Conservation (phyloP, 2,329 filamentous ascomycete species). For the Furcasterigmium furcatum region DNA sequence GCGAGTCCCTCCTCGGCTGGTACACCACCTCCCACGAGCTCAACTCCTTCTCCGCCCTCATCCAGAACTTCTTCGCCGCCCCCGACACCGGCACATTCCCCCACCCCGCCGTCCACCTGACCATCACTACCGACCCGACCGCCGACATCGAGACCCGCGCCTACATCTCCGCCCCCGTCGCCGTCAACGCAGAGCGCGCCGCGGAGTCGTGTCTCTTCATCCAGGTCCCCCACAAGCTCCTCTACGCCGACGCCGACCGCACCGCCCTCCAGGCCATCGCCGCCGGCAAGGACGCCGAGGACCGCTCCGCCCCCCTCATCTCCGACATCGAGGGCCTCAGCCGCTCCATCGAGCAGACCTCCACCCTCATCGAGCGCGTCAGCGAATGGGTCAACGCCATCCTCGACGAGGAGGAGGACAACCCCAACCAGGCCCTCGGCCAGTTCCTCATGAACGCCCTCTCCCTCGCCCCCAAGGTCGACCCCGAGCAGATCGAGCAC, state of each 20-base stretch:
- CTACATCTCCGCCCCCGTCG: constrained; percentile 94
- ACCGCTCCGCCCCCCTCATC: constrained; percentile 68
- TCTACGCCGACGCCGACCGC: constrained; percentile 73
- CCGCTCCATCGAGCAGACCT: constrained; percentile 79
- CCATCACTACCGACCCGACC: constrained; percentile 85
- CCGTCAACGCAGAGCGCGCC: constrained; percentile 90
- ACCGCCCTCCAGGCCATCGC: constrained; percentile 76
- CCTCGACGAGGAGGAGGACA: constrained; percentile 87
- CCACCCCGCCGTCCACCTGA: constrained; percentile 95
- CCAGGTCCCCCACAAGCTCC: constrained; percentile 91
- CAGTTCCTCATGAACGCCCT: constrained; percentile 95
- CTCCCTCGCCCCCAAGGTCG: constrained; percentile 91
- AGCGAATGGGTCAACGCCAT: constrained; percentile 91
- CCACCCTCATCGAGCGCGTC: constrained; percentile 87
- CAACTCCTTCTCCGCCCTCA: constrained; percentile 97
- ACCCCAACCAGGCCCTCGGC: constrained; percentile 85
- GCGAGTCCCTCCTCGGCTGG: constrained; percentile 94
- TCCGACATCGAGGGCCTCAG: constrained; percentile 90
- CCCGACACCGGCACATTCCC: constrained; percentile 97
- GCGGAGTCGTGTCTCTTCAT: constrained; percentile 97
- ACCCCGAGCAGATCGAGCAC: constrained; percentile 83
- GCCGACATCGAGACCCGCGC: constrained; percentile 85
- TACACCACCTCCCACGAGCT: constrained; percentile 96
- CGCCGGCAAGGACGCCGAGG: constrained; percentile 74
- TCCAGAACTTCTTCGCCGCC: constrained; percentile 98